Base-by-base conservation (phyloP, 345 rosid genomes). In the Barbarea vulgaris region DNA sequence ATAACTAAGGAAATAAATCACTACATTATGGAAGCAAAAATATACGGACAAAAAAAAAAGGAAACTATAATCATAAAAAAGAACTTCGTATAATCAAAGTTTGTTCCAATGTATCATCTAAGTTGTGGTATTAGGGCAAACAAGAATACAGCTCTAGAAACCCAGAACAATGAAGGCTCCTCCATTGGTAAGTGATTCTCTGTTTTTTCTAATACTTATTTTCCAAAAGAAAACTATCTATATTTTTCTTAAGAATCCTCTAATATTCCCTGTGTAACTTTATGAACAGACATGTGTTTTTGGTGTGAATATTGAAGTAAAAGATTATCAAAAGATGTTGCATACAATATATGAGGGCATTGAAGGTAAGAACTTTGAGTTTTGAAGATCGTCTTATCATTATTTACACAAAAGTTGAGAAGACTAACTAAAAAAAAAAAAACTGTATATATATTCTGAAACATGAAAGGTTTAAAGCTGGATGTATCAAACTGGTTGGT, bases 251-350 rank as follows among this genome's bases (percentile, higher is more conserved):
- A 33, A 37, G 36, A 15, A 5, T 44, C 54, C 11, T 44, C 57
- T 46, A 33, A 47, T 65, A 33, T 10, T 22, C 18, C 27, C 4
- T 14, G 12, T 15, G 63, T 67, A 50, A 58, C 33, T 37, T 75
- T 39, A 47, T 60, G 69, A 68, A 51, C 48, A 70, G 76, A 3
- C 59, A 64, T 62, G 80, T 64, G 59, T 27, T 46, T 63, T 77
- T 74, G 59, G 5, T 33, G 34, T 77, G 75, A 50, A 70, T 27
- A 46, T 12, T 10, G 75, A 4, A 33, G 66, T 54, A 41, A 34
- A 41, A 31, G 60, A 52, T 55, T 70, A 74, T 69, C 25, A 76
- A 33, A 63, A 22, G 58, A 53, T 13, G 24, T 25, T 63, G 37
- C 7, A 12, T 18, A 63, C 24, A 6, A 34, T 76, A 17, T 62